phyloP scores from a whole-genome alignment of 495 filamentous ascomycete species.

The Hyphodiscus hymeniophilus region DNA sequence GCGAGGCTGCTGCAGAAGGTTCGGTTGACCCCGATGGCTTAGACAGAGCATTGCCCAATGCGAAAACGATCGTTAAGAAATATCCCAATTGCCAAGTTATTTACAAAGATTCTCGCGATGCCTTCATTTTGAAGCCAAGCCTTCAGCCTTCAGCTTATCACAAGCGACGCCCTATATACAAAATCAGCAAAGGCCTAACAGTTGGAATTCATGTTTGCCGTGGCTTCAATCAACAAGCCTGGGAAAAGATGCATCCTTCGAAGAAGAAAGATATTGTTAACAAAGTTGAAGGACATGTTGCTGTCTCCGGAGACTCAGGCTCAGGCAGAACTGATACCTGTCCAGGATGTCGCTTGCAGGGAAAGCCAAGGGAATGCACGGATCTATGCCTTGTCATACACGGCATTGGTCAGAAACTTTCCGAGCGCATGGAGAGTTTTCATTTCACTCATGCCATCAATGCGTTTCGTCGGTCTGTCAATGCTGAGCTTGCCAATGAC shows the following conservation, averaged over 20 bases:
- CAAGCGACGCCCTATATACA: slow-evolving; percentile 64
- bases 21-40: slow-evolving; percentile 30
- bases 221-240: slow-evolving; percentile 70
- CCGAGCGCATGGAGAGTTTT: slow-evolving; percentile 89
- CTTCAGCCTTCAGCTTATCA: slow-evolving; percentile 74
- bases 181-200: slow-evolving; percentile 73
- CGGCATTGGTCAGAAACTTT: slow-evolving; percentile 95
- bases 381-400: slow-evolving; percentile 88
- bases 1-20: slow-evolving; percentile 47
- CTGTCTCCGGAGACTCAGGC: slow-evolving; percentile 23
- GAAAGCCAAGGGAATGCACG: slow-evolving; percentile 65
- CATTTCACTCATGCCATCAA: slow-evolving; percentile 96
- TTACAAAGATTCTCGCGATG: slow-evolving; percentile 65
- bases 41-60: slow-evolving; percentile 24
- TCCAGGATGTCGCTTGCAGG: slow-evolving; percentile 40
- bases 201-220: slow-evolving; percentile 83
- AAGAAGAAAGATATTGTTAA: slow-evolving; percentile 40
- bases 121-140: slow-evolving; percentile 73
- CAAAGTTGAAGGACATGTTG: slow-evolving; percentile 40
- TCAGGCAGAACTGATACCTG: slow-evolving; percentile 23
- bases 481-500: slow-evolving; percentile 70
- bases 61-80: slow-evolving; percentile 27
- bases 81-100: slow-evolving; percentile 71
- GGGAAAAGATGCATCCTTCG: slow-evolving; percentile 66
- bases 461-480: slow-evolving; percentile 75